A percentile compares a stretch with the other conserved stretches of the same genome.
Conservation (phyloP, 441 rosid genomes). For the Aleurites moluccanus region DNA sequence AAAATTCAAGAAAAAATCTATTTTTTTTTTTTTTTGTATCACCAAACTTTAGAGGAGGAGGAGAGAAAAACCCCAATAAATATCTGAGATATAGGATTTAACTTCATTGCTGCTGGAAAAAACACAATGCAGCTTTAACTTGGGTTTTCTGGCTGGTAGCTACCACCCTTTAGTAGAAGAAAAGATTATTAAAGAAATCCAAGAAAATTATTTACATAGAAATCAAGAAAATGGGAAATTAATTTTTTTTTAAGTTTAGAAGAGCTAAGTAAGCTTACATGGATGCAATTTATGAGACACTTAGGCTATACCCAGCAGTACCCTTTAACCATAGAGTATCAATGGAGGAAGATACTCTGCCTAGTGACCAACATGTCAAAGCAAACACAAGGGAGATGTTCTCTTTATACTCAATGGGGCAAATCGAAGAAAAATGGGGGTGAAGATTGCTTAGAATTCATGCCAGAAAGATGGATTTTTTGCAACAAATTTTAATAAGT, state of each 20-base stretch:
- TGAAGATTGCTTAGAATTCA: conserved; percentile 34
- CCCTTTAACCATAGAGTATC: background rate
- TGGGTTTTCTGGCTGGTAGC: conserved; percentile 38
- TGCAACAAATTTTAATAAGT: too few relatives aligned
- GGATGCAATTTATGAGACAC: background rate
- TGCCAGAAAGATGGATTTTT: conserved; percentile 42
- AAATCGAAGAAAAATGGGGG: conserved; percentile 34
- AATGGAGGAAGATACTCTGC: too few relatives aligned
- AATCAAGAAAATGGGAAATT: conserved; percentile 5
- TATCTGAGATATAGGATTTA: conserved; percentile 23
- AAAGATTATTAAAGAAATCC: conserved; percentile 27
- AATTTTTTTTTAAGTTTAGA: background rate
- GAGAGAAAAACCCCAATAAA: conserved; percentile 4
- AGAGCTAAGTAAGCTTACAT: background rate
- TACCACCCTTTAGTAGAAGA: conserved; percentile 19
- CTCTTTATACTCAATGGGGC: background rate
- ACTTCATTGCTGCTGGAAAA: conserved; percentile 32
- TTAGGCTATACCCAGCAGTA: background rate
- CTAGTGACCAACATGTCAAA: too few relatives aligned
- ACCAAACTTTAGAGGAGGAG: too few relatives aligned
- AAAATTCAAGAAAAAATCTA: too few relatives aligned
- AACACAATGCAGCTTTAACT: conserved; percentile 34
- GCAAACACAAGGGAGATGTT: conserved; percentile 19
- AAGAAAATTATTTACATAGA: conserved; percentile 2
- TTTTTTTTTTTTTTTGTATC: too few relatives aligned